Evolutionary conservation across 2,329 filamentous ascomycete genomes (phyloP), one percentile per base, ranked within the genome.

Genomic region (Penicillium digitatum): DNA sequence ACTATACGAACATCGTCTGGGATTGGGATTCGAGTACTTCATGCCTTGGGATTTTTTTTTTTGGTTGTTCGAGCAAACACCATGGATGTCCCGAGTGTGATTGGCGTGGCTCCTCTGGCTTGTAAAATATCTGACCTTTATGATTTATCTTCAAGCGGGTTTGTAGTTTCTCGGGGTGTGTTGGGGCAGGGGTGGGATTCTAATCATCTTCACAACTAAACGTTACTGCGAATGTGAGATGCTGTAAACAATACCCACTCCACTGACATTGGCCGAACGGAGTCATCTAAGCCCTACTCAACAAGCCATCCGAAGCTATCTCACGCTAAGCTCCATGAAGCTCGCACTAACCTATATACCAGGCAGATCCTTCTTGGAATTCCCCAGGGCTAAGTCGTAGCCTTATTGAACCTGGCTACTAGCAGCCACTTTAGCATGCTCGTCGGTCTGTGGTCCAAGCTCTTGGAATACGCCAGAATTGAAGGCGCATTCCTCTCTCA

Each of bases 401-500:
- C 24, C 24, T n/a, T n/a, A n/a, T n/a, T n/a, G n/a, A n/a, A n/a
- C n/a, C n/a, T n/a, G n/a, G n/a, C n/a, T 0, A 18, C 3, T 8
- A 16, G 43, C 43, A 46, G 43, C 47, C 24, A 5, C 14, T 31
- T 48, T 48, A 26, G 35, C 34, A 24, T 31, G 26, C 12, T 2
- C 4, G 6, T 48, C 24, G 1, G 47, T 39, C 9, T 14, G 26
- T 31, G 16, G 31, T 40, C 47, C 4, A 39, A 11, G 16, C 14
- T n/a, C 47, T 12, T n/a, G 47, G 22, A 27, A 40, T 31, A 31
- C 18, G 14, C 47, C 47, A 48, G 26, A 48, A 48, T 3, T 31
- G 12, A 29, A 48, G n/a, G 2, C 22, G 10, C 24, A 79, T 35
- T 0, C 73, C 73, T 0, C 46, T 0, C 0, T 64, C 59, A 3